Conservation (phyloP, 352 stramenopile genomes). For the Porosira glacialis region DNA sequence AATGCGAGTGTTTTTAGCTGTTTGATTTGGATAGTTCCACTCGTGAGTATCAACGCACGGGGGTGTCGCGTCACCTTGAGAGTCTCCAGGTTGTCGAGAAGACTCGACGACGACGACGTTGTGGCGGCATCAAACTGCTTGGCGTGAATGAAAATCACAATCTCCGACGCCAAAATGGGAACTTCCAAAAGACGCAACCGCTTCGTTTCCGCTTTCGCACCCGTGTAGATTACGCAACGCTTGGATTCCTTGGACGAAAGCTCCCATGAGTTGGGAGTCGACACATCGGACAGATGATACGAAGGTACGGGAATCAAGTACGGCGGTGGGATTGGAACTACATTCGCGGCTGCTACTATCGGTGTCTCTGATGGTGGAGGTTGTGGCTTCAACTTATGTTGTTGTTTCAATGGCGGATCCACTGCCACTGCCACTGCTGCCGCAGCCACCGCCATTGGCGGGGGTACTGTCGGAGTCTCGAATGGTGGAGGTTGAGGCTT, state of each 20-base stretch:
- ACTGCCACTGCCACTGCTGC: neutral
- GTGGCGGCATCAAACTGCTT: neutral
- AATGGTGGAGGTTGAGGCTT: neutral
- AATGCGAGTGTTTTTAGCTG: neutral
- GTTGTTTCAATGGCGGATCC: neutral
- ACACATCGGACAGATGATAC: neutral
- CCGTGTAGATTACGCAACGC: neutral
- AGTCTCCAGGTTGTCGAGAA: neutral
- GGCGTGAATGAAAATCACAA: neutral
- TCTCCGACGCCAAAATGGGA: neutral
- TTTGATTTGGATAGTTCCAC: conserved; percentile 12
- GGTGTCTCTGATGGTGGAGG: neutral
- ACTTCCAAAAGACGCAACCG: neutral
- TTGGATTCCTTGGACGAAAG: conserved; percentile 6
- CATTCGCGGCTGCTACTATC: neutral
- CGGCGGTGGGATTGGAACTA: neutral
- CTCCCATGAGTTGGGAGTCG: conserved; percentile 1
- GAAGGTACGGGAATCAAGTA: neutral
- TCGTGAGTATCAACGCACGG: conserved; percentile 1
- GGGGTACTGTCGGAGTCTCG: neutral
- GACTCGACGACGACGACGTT: neutral
- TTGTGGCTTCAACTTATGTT: too few species aligned
- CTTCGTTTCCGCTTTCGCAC: conserved; percentile 7
- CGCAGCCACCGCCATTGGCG: neutral
- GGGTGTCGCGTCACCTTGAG: neutral